phyloP scores from a whole-genome alignment of 1,139 yeast species.

The Hyphopichia buzzinii region DNA sequence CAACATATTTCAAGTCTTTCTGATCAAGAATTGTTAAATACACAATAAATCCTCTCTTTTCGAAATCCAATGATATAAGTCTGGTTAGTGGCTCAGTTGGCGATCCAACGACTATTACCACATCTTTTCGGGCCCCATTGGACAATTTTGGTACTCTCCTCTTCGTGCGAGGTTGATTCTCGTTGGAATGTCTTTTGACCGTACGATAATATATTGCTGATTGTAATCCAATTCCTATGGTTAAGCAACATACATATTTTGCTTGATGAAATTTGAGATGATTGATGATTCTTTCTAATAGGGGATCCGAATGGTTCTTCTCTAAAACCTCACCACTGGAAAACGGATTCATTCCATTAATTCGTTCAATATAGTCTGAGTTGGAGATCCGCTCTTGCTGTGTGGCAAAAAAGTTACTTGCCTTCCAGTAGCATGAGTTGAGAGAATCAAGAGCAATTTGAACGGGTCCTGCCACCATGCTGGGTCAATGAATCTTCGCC shows the following conservation, averaged over 20 bases:
- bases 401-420: conserved; percentile 22
- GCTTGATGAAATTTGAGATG: conserved; percentile 14
- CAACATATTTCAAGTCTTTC: conserved; percentile 59
- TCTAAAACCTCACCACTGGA: not conserved
- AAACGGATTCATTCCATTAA: conserved; percentile 13
- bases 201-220: conserved; percentile 12
- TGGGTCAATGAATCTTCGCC: too few species aligned
- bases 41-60: conserved; percentile 76
- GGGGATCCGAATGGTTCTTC: not conserved
- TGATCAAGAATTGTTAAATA: conserved; percentile 70
- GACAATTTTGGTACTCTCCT: conserved; percentile 62
- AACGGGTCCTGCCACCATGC: conserved; percentile 49
- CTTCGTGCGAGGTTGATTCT: conserved; percentile 12
- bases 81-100: conserved; percentile 75
- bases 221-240: conserved; percentile 31
- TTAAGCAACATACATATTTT: conserved; percentile 17
- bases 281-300: conserved; percentile 9
- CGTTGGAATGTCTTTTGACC: not conserved
- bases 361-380: conserved; percentile 17
- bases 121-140: conserved; percentile 75
- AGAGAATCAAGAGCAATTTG: conserved; percentile 37
- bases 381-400: conserved; percentile 23
- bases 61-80: conserved; percentile 69
- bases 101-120: conserved; percentile 70
- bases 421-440: conserved; percentile 21